Evolutionary conservation across 2,329 filamentous ascomycete species (phyloP).

Genomic region (Metarhizium robertsii): DNA sequence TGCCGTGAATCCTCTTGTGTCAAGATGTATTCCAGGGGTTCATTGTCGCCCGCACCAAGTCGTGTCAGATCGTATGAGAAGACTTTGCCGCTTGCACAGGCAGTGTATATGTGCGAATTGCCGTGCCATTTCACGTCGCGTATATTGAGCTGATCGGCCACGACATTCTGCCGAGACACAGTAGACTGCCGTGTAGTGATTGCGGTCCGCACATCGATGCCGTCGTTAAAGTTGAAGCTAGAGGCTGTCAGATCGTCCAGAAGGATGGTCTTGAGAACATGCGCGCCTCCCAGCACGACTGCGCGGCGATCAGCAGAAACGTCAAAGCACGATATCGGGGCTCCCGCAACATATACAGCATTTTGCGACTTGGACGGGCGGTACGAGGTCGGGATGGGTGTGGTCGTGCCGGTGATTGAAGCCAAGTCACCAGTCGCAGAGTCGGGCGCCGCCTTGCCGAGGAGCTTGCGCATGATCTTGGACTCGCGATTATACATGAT

Average conservation of each 20-base stretch:
- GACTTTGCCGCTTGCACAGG: slow-evolving; percentile 55
- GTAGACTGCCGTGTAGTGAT: slow-evolving; percentile 41
- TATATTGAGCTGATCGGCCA: slow-evolving; percentile 51
- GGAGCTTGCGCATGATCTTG: slow-evolving; percentile 51
- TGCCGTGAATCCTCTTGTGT: slow-evolving; percentile 53
- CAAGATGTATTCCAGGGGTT: slow-evolving; percentile 46
- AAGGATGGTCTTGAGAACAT: slow-evolving; percentile 51
- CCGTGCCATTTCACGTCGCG: slow-evolving; percentile 52
- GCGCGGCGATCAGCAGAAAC: slow-evolving; percentile 45
- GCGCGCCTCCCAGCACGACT: slow-evolving; percentile 47
- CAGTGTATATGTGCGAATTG: slow-evolving; percentile 49
- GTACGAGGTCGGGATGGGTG: slow-evolving; percentile 27
- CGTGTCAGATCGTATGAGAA: slow-evolving; percentile 53
- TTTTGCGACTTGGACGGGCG: slow-evolving; percentile 48
- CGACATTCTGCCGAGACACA: slow-evolving; percentile 28
- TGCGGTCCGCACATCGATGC: slow-evolving; percentile 46
- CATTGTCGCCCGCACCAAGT: slow-evolving; percentile 31
- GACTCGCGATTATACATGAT: slow-evolving; percentile 44
- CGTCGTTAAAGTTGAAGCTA: slow-evolving; percentile 40
- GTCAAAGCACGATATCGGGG: slow-evolving; percentile 49
- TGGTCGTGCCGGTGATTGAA: slow-evolving; percentile 36
- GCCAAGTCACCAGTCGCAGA: slow-evolving; percentile 33
- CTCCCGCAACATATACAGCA: slow-evolving; percentile 39
- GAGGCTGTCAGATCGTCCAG: slow-evolving; percentile 36
- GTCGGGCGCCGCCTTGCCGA: slow-evolving; percentile 43